Evolutionary conservation across 2,329 filamentous ascomycete genomes (phyloP), one percentile per base, ranked within the genome.

Genomic region (Lasiodiplodia theobromae): DNA sequence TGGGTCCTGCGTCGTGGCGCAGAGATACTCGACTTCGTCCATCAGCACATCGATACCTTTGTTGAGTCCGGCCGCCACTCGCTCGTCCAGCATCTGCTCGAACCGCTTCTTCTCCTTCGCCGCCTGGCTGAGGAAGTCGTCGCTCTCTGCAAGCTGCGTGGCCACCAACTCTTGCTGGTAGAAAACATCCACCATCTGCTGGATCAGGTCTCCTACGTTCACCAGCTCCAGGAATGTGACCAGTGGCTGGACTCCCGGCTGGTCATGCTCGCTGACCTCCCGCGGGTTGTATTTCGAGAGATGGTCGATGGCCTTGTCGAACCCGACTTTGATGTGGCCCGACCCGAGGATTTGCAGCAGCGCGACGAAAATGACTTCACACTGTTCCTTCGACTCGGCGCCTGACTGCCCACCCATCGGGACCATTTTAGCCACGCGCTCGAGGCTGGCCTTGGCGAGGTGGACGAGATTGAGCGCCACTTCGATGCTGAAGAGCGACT

Each of bases 161-260:
- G 89, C 87, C 6, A 94, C 89, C 34, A 99, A 87, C 81, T 99
- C 96, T 81, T 98, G 96, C 77, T 97, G 92, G 81, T 97, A 99
- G 78, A 99, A 99, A 40, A 99, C 94, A 77, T 99, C 96, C 69
- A 99, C 89, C 96, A 99, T 99, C 79, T 99, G 96, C 69, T 96
- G 93, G 74, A 99, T 99, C 69, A 99, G 86, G 78, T 99, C 96
- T 69, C 96, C 96, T 0, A 99, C 95, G 77, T 99, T 99, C 78
- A 99, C 96, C 34, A 99, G 87, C 81, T 99, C 96, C 70, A 99
- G 89, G 75, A 99, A 99, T 0, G 93, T 97, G 56, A 97, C 94
- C 4, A 99, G 86, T 2, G 96, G 96, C 67, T 94, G 93, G 8
- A 97, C 94, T 0, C 92, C 92, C 12, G 77, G 72, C 40, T 87